Percentiles rank a stretch among this genome's conserved stretches.
These are phyloP conservation scores for Conoideocrella luteorostrata DNA, from an alignment of 2,329 filamentous ascomycete species.

Conservation along the genomic window DNA sequence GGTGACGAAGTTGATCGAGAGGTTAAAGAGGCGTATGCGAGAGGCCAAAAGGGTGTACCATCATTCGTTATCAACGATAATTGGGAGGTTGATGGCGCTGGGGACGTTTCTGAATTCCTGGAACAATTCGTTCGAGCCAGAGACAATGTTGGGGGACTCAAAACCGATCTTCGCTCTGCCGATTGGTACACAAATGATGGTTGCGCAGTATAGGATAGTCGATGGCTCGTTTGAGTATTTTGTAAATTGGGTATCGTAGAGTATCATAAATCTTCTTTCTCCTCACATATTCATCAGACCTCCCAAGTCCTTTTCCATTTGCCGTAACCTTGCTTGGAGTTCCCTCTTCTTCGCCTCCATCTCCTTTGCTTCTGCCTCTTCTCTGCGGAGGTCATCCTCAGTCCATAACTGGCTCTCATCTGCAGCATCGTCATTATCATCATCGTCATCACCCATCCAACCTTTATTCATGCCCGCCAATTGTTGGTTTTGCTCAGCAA, in stretches of 20 bases:
- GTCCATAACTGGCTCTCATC: constrained; percentile 47
- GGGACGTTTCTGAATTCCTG: constrained; percentile 62
- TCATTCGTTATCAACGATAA: constrained; percentile 66
- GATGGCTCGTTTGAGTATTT: too few relatives aligned
- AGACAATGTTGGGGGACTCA: constrained; percentile 15
- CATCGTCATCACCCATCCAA: constrained; percentile 48
- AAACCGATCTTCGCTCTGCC: not conserved
- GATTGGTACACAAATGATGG: not conserved
- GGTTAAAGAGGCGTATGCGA: constrained; percentile 43
- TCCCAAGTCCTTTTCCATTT: constrained; percentile 51
- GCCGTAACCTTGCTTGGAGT: constrained; percentile 43
- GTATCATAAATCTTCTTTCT: constrained; percentile 14
- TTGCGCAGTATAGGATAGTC: too few relatives aligned
- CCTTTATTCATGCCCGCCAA: constrained; percentile 67
- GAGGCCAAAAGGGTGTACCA: constrained; percentile 61
- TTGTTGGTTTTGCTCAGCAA: constrained; percentile 68
- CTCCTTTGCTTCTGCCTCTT: constrained; percentile 60
- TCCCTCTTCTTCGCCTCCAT: constrained; percentile 52
- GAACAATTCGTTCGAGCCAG: constrained; percentile 53
- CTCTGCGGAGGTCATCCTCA: constrained; percentile 60
- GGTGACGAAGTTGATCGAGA: constrained; percentile 52
- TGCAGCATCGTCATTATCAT: constrained; percentile 47
- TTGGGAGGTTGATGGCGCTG: constrained; percentile 63
- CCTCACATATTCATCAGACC: constrained; percentile 46
- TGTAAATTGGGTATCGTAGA: not conserved